Evolutionary conservation across 1,139 yeast genomes (phyloP), one percentile per base, ranked within the genome.

Genomic region (Yamadazyma conglobata): DNA sequence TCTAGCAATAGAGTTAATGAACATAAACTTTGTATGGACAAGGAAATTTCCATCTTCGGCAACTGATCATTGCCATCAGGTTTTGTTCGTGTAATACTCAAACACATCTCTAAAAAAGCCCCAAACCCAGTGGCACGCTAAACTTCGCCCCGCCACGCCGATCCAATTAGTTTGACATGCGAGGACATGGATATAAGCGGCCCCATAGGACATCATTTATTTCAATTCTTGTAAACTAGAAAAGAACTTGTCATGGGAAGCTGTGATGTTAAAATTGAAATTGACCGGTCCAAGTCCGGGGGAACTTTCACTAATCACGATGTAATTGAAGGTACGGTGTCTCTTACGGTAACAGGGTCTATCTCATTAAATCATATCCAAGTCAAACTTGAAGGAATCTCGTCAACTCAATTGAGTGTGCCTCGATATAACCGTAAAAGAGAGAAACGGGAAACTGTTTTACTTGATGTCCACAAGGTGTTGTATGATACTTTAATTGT

Each of bases 351-450:
- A 12, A 54, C 65, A 6, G 58, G 65, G 4, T 71, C 79, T 11
- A 61, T 75, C 17, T 50, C 76, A 0, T 54, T 79, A 26, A 67
- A 65, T 27, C 61, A 64, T 41, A 73, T 79, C 30, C 74, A 69
- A 41, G 80, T 77, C 33, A 78, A 78, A 46, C 58, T 79, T 18
- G 80, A 77, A 45, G 86, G 85, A 0, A 55, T 72, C 4, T 50
- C 79, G 13, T 55, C 49, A 24, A 57, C 79, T 0, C 58, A 57
- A 30, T 44, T 74, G 11, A 39, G 32, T 8, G 47, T 65, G 8
- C 64, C 64, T 2, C 27, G 46, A 22, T 43, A 42, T 9, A 32
- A 28, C 32, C 42, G 32, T 43, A 48, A 42, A 31, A 33, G 31
- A 45, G 48, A 28, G 26, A 39, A 39, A 40, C 48, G 47, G 30